Evolutionary conservation across 768 basidiomycete genomes (phyloP).

Genomic region (Tricholoma sp.): DNA sequence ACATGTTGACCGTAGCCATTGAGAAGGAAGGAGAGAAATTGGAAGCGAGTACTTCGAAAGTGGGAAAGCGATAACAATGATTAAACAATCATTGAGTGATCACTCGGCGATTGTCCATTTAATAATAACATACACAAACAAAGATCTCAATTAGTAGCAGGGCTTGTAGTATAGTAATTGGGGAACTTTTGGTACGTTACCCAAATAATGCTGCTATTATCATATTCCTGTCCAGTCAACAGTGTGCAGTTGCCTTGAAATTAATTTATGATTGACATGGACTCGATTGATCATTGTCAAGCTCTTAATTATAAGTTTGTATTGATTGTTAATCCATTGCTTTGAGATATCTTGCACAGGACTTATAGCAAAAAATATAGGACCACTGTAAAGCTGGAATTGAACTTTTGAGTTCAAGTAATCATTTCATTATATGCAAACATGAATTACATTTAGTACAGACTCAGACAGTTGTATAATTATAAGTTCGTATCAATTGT

Average conservation of each 20-base stretch:
- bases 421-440: not conserved
- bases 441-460: no score
- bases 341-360: not conserved
- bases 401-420: not conserved
- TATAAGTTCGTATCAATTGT: no score
- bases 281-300: not conserved
- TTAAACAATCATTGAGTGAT: not conserved
- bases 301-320: not conserved
- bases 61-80: no score
- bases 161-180: not conserved
- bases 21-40: not conserved
- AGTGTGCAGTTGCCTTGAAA: no score
- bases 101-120: not conserved
- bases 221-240: no score
- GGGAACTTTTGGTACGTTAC: not conserved
- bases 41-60: no score
- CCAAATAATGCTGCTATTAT: no score
- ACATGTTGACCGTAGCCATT: not conserved
- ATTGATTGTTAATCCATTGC: no score
- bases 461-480: no score
- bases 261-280: not conserved
- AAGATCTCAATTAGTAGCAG: not conserved
- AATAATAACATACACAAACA: not conserved
- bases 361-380: not conserved
- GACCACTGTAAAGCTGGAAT: not conserved